Conservation (phyloP, 1,284 basidiomycete genomes). For the Marasmius fiardii region DNA sequence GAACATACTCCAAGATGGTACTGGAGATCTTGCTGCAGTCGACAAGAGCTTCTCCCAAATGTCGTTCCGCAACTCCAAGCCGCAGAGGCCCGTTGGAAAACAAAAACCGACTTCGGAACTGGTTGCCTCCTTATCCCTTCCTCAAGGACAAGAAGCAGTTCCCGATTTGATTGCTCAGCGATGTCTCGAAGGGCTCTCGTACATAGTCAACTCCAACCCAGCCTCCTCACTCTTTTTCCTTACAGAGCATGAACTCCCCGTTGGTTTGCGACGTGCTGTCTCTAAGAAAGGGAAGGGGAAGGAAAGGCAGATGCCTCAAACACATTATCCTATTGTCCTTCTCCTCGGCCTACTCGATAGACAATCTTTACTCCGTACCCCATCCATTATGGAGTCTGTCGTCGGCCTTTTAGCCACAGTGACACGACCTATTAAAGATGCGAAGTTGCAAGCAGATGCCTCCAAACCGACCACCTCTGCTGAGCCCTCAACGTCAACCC, state of each 20-base stretch:
- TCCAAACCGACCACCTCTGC: conserved; percentile 9
- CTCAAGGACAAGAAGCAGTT: conserved; percentile 77
- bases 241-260: conserved; percentile 86
- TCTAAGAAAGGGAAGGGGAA: conserved; percentile 92
- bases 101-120: conserved; percentile 57
- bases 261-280: conserved; percentile 62
- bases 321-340: conserved; percentile 88
- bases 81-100: conserved; percentile 61
- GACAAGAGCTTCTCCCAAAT: conserved; percentile 95
- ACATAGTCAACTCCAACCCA: conserved; percentile 83
- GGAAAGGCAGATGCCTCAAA: conserved; percentile 77
- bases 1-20: conserved; percentile 92
- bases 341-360: conserved; percentile 85
- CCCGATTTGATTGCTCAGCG: conserved; percentile 92
- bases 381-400: conserved; percentile 88
- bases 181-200: conserved; percentile 85
- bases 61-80: conserved; percentile 71
- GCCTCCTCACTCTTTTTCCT: conserved; percentile 88
- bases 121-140: conserved; percentile 48
- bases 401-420: conserved; percentile 83
- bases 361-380: conserved; percentile 78
- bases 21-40: conserved; percentile 87
- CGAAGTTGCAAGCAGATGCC: conserved; percentile 30
- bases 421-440: conserved; percentile 74
- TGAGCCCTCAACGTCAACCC: neutral